These are phyloP conservation scores for Yarrowia porcina DNA, from an alignment of 805 yeast species.

Conservation along the genomic window DNA sequence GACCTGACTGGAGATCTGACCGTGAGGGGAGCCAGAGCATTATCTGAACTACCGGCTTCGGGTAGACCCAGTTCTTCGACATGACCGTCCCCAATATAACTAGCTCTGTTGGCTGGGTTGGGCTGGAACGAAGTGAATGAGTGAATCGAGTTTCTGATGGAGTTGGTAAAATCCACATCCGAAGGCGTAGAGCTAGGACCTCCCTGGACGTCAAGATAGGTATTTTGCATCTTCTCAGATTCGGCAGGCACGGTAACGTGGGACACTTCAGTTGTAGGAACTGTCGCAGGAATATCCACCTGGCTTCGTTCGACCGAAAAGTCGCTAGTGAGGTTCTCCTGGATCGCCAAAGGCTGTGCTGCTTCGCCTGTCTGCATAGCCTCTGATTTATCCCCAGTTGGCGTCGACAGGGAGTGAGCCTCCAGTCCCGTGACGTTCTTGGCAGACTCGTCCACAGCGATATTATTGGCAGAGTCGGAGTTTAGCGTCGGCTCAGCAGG, in stretches of 20 bases:
- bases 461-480: not conserved
- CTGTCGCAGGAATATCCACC: not conserved
- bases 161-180: not conserved
- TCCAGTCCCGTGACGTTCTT: not conserved
- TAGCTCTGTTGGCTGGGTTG: conserved; percentile 6
- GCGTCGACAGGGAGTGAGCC: not conserved
- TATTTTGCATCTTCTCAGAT: not conserved
- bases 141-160: conserved; percentile 9
- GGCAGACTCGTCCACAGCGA: not conserved
- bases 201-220: not conserved
- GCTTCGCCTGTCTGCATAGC: conserved; percentile 21
- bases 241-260: not conserved
- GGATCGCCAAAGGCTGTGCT: not conserved
- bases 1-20: not conserved
- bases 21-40: conserved; percentile 7
- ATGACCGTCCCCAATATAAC: not conserved
- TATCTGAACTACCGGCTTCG: not conserved
- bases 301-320: not conserved
- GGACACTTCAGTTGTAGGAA: not conserved
- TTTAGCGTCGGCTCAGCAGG: not conserved
- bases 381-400: not conserved
- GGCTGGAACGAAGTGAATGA: not conserved
- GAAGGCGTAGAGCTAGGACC: not conserved
- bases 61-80: not conserved
- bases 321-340: not conserved